Percentiles rank a stretch among this genome's conserved stretches.
These are phyloP conservation scores for Citrus cavaleriei DNA, from an alignment of 345 rosid genomes.

Conservation along the genomic window DNA sequence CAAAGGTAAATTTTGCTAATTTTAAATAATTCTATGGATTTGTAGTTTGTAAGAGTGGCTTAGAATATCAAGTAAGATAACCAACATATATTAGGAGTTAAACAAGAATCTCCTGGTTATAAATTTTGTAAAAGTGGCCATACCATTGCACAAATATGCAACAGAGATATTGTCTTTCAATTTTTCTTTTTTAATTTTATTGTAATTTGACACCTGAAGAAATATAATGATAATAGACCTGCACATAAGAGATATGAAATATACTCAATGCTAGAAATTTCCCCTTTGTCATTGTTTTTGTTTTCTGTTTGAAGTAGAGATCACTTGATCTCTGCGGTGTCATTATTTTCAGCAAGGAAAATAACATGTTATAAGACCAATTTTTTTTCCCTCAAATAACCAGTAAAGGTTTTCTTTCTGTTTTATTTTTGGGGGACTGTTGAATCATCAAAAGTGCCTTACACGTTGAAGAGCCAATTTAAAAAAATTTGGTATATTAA, in stretches of 20 bases:
- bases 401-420: neutral
- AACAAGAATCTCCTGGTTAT: neutral
- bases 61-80: neutral
- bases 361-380: neutral
- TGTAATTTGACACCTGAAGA: neutral
- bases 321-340: neutral
- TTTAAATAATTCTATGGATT: neutral
- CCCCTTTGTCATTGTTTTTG: neutral
- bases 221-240: neutral
- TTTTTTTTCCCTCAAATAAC: neutral
- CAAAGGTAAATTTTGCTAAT: constrained; percentile 1
- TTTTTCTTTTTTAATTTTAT: neutral
- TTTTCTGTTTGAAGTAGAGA: neutral
- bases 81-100: too few species aligned
- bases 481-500: neutral
- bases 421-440: too few species aligned
- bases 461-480: neutral
- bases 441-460: neutral
- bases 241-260: neutral
- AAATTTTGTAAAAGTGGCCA: neutral
- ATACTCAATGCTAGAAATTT: neutral
- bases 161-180: neutral
- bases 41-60: neutral
- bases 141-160: neutral
- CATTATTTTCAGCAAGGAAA: neutral